phyloP scores from a whole-genome alignment of 768 basidiomycete genomes.

The Boletus patriciae region DNA sequence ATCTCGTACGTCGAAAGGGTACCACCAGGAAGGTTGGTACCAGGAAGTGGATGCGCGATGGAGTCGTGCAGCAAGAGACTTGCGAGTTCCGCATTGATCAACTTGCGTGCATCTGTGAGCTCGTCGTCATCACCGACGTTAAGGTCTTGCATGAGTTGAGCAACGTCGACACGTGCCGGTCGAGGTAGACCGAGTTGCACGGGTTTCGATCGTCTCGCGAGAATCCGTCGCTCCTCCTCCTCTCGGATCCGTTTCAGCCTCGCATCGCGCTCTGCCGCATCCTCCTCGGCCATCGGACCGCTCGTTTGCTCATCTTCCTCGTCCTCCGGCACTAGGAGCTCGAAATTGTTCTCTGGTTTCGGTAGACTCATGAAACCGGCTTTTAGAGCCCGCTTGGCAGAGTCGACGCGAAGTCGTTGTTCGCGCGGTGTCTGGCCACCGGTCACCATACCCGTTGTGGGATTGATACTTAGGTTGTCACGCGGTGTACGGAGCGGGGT shows the following conservation, averaged over 20 bases:
- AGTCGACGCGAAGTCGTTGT: conserved; percentile 57
- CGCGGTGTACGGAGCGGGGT: conserved; percentile 96
- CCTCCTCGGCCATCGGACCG: conserved; percentile 56
- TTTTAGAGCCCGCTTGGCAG: conserved; percentile 73
- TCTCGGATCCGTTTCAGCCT: conserved; percentile 61
- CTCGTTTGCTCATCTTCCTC: conserved; percentile 52
- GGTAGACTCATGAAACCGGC: conserved; percentile 84
- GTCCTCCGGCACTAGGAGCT: conserved; percentile 88
- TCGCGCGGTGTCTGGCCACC: conserved; percentile 76
- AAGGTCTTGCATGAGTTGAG: conserved; percentile 60
- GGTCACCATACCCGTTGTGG: conserved; percentile 53
- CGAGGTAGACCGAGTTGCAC: conserved; percentile 85
- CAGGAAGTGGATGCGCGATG: conserved; percentile 83
- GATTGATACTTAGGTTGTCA: conserved; percentile 89
- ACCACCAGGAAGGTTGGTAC: conserved; percentile 75
- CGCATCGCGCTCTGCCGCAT: conserved; percentile 91
- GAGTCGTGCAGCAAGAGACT: conserved; percentile 84
- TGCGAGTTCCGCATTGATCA: conserved; percentile 79
- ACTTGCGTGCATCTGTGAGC: conserved; percentile 49
- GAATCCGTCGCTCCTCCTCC: conserved; percentile 72
- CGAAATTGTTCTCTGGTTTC: conserved; percentile 95
- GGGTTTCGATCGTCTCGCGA: conserved; percentile 79
- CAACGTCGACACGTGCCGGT: conserved; percentile 78
- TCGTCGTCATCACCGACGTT: conserved; percentile 49
- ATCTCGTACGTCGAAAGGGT: conserved; percentile 65